Evolutionary conservation across 495 filamentous ascomycete genomes (phyloP), one percentile per base, ranked within the genome.

Genomic region (Entonaema liquescens): DNA sequence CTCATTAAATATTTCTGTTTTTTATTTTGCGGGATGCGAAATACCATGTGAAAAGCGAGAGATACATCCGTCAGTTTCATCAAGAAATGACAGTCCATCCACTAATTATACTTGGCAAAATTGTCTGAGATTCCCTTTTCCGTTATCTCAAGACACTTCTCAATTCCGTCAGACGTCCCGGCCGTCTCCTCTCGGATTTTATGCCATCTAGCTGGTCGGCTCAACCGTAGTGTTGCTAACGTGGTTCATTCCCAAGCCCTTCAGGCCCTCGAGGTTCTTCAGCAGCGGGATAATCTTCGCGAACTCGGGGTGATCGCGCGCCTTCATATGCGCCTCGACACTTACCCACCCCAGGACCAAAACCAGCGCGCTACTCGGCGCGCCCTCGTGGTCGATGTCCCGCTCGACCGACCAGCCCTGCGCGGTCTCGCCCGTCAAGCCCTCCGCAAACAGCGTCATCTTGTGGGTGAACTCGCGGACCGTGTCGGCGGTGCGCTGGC

Each of bases 311-410:
- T 81, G 82, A 60, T 82, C 79, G 58, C 83, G 81, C 25, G 79
- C 84, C 63, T 74, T 63, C 76, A 77, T 73, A 74, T 89, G 87
- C 62, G 77, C 79, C 36, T 89, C 86, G 9, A 84, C 75, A 65
- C 79, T 86, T 21, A 82, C 79, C 88, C 88, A 91, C 2, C 87
- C 89, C 28, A 86, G 42, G 15, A 65, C 77, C 31, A 83, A 62
- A 0, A 87, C 67, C 44, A 79, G 73, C 53, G 79, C 70, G 36
- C 79, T 79, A 21, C 80, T 80, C 68, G 79, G 75, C 23, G 78
- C 83, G 65, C 76, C 81, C 59, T 82, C 78, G 0, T 78, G 83
- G 36, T 78, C 68, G 12, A 85, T 81, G 9, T 83, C 76, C 40
- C 79, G 75, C 31, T 82, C 85, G 70, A 82, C 78, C 2, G 78